A percentile compares a stretch with the other conserved stretches of the same genome.
Evolutionary conservation across 225 moss, liverwort and hornwort species (phyloP).

Genomic region (Pleurozium schreberi): DNA sequence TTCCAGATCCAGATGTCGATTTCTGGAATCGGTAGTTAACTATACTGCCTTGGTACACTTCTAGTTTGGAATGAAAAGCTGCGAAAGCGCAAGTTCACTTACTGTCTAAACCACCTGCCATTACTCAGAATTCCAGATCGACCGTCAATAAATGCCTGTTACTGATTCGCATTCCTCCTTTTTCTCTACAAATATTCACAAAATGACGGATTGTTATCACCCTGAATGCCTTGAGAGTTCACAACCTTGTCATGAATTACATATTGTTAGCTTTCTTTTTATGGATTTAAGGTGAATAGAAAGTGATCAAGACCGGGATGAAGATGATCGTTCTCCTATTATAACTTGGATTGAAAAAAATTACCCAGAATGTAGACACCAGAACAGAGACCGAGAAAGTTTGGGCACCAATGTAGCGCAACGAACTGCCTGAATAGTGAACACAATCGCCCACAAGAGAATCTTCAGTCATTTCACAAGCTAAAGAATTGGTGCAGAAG

Average conservation of each 20-base stretch:
- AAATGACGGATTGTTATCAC: background rate
- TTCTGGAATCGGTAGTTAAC: rapidly evolving
- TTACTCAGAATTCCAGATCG: background rate
- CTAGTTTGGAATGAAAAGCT: background rate
- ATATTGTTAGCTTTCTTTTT: background rate
- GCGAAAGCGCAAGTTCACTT: too few relatives aligned
- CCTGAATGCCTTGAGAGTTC: background rate
- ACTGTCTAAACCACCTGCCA: background rate
- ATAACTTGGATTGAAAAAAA: background rate
- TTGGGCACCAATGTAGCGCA: background rate
- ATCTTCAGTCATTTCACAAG: background rate
- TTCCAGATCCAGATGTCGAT: background rate
- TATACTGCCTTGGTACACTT: background rate
- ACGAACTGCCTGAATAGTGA: background rate
- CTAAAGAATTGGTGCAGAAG: background rate
- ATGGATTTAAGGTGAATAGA: background rate
- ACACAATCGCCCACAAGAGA: background rate
- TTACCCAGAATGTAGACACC: background rate
- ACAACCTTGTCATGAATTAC: background rate
- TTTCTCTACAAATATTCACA: background rate
- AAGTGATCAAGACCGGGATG: background rate
- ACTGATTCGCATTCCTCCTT: background rate
- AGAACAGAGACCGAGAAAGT: slow-evolving; percentile 16
- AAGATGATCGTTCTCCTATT: background rate
- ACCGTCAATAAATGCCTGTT: background rate